Evolutionary conservation across 768 basidiomycete genomes (phyloP), one percentile per base, ranked within the genome.

Genomic region (Aureoboletus auriporus): DNA sequence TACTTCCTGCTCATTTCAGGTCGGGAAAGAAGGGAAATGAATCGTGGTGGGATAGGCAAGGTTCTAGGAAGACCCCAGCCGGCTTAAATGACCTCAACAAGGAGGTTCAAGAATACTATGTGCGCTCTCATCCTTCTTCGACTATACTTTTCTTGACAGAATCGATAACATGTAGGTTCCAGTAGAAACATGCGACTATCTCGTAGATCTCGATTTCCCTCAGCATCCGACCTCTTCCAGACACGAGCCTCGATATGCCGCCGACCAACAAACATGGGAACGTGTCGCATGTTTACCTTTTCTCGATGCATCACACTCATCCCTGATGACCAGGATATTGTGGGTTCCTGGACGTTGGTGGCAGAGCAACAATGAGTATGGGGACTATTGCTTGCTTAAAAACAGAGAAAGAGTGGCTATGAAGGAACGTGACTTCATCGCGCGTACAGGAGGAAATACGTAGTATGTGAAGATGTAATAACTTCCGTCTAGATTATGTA

Each of bases 151-250:
- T 47, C 47, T 33, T 33, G 1, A 5, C 12, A 33, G 12, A 31
- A 50, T 51, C 42, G 49, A 28, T 30, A 12, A 37, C 38, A 47
- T 48, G 20, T 23, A 88, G 95, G 84, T 89, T 29, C 73, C 84
- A 23, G 69, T 82, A 17, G 70, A 78, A 17, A 71, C 78, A 35
- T 99, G 96, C 64, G 87, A 91, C 65, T 97, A 95, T 68, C 73
- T 99, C 50, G 74, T 99, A 53, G 93, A 97, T 66, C 78, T 91
- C 37, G 88, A 93, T 69, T 91, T 90, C 63, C 93, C 93, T 1
- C 66, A 70, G 1, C 82, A 88, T 53, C 79, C 86, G 2, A 62
- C 68, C 10, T 64, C 62, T 33, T 79, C 83, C 12, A 29, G 55
- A 5, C 67, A 79, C 39, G 93, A 96, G 61, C 92, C 89, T n/a